Base-by-base conservation (phyloP, 2,329 filamentous ascomycete genomes). In the Cladophialophora exuberans region DNA sequence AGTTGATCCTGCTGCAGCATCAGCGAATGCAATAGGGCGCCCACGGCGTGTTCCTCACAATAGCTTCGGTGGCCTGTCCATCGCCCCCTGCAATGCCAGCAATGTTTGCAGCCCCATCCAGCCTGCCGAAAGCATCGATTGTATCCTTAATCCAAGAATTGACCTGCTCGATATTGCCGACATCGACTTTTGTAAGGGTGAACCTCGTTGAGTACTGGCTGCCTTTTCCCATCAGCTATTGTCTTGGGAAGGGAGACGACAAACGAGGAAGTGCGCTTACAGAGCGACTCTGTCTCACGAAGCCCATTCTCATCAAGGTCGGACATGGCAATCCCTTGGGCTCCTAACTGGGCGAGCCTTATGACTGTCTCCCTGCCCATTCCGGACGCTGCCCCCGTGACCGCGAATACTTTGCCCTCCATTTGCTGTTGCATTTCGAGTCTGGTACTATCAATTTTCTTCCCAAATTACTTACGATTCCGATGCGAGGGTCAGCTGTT, bases 301-400 rank as follows among this genome's bases (percentile, higher is more conserved):
- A 57, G 20, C 1, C 42, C 54, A 20, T 18, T 22, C 33, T 48
- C 17, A 20, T 57, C 35, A 15, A 56, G 15, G 20, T 56, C 53
- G 25, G 48, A 43, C 26, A 57, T 39, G 6, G 42, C 48, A 11
- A 57, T 35, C 6, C 48, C 54, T 5, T 13, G 13, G 1, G 42
- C 54, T 1, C 44, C 54, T 4, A 52, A 23, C 17, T 53, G 18
- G 10, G 49, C 31, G n/a, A 57, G 22, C 20, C 54, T 35, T 11
- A 57, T 30, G 0, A 78, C 74, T 5, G 77, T 77, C 10, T 73
- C 74, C 10, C 77, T 70, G n/a, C 79, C 79, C 44, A 82, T 81
- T 13, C 79, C 79, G 10, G 71, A 72, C 1, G 73, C 74, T 17
- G 75, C 73, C 22, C 79, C 79, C 3, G 77, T 80, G 20, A 82